These are phyloP conservation scores for Lepidium sativum DNA, from an alignment of 345 rosid species.

Conservation along the genomic window DNA sequence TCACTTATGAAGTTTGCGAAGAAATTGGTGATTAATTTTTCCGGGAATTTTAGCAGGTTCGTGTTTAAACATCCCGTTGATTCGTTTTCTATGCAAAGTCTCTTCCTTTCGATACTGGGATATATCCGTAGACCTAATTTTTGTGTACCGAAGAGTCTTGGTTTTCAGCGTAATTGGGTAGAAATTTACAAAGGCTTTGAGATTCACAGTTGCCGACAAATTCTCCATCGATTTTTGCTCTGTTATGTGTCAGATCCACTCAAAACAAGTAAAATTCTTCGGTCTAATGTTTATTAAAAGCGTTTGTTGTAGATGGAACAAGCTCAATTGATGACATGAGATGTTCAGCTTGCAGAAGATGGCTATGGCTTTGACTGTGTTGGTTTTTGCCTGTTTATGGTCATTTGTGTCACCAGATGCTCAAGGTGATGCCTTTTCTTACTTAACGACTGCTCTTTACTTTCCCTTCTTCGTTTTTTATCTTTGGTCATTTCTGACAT, in stretches of 20 bases:
- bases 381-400: slow-evolving; percentile 42
- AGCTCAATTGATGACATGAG: slow-evolving; percentile 9
- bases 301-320: slow-evolving; percentile 17
- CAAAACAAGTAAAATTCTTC: neutral
- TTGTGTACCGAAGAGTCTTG: neutral
- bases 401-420: slow-evolving; percentile 48
- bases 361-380: slow-evolving; percentile 37
- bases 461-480: neutral
- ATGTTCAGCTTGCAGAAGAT: slow-evolving; percentile 38
- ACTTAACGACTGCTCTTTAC: neutral
- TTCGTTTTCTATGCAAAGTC: neutral
- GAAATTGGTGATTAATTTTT: neutral
- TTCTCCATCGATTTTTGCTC: neutral
- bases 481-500: neutral
- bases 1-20: neutral
- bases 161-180: neutral
- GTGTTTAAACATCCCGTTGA: neutral
- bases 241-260: slow-evolving; percentile 19
- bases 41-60: slow-evolving; percentile 2
- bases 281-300: neutral
- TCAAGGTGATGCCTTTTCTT: slow-evolving; percentile 55
- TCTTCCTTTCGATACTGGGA: neutral
- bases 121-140: neutral
- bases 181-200: neutral
- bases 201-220: neutral